A percentile compares a stretch with the other conserved stretches of the same genome.
phyloP scores from a whole-genome alignment of 352 stramenopile genomes.

The Phytophthora pinifolia region DNA sequence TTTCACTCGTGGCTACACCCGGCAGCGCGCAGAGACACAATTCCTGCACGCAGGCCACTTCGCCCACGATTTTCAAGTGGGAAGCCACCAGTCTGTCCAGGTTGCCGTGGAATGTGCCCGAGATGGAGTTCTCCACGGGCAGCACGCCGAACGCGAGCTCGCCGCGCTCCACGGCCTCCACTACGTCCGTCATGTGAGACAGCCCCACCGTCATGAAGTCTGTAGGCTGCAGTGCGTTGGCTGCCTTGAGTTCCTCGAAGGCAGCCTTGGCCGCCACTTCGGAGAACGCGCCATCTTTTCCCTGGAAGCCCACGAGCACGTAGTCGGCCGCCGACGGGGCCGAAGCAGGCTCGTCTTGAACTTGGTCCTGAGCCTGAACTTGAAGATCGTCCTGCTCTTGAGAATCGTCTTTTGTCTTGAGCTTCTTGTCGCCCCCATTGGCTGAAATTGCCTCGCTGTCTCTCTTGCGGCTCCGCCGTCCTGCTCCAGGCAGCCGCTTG shows the following conservation, averaged over 20 bases:
- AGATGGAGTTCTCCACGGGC: conserved; percentile 75
- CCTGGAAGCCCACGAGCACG: conserved; percentile 67
- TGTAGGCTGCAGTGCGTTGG: conserved; percentile 37
- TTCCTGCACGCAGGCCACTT: conserved; percentile 69
- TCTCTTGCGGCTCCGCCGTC: conserved; percentile 22
- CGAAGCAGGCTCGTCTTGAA: not conserved
- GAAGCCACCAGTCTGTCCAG: conserved; percentile 63
- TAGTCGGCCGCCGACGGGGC: conserved; percentile 27
- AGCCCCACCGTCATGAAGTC: conserved; percentile 68
- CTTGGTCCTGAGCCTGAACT: conserved; percentile 1
- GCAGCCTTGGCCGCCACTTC: conserved; percentile 55
- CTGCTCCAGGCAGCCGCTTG: conserved; percentile 59
- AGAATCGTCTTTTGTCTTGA: too few species aligned
- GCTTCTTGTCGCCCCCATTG: conserved; percentile 6
- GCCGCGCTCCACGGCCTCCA: conserved; percentile 58
- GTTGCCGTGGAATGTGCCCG: conserved; percentile 73
- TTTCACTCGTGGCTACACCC: conserved; percentile 39
- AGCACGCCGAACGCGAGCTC: conserved; percentile 64
- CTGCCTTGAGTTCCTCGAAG: conserved; percentile 62
- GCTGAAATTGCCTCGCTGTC: not conserved
- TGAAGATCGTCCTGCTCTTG: conserved; percentile 8
- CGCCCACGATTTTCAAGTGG: conserved; percentile 70
- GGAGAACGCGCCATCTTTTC: conserved; percentile 72
- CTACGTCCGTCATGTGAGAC: conserved; percentile 51
- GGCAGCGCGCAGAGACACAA: conserved; percentile 58